phyloP scores from a whole-genome alignment of 805 yeast genomes.

The Kazachstania taianensis region DNA sequence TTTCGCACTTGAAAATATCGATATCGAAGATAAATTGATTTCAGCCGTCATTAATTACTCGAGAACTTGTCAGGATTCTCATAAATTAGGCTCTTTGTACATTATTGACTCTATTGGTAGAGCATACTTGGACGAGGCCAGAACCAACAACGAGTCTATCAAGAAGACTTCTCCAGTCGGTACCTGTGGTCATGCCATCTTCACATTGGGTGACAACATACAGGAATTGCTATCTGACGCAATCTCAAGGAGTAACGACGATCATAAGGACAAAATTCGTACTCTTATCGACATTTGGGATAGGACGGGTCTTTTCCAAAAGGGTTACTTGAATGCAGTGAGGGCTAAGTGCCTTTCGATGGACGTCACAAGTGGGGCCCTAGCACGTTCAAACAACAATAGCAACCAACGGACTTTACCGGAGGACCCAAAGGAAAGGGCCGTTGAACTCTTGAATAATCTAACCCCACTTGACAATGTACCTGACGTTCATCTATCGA shows the following conservation, averaged over 20 bases:
- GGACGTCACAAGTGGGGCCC: slow-evolving; percentile 9
- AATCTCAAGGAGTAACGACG: slow-evolving; percentile 43
- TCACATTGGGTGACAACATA: slow-evolving; percentile 52
- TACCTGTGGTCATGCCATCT: slow-evolving; percentile 63
- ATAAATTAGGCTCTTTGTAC: slow-evolving; percentile 84
- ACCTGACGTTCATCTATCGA: slow-evolving; percentile 18
- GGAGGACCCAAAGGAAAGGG: slow-evolving; percentile 28
- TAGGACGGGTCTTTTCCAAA: slow-evolving; percentile 66
- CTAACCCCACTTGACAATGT: slow-evolving; percentile 12
- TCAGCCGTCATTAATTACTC: slow-evolving; percentile 35
- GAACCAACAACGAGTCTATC: slow-evolving; percentile 41
- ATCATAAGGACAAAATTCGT: slow-evolving; percentile 60
- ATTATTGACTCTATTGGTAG: slow-evolving; percentile 89
- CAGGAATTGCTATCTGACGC: slow-evolving; percentile 56
- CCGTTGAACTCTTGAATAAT: slow-evolving; percentile 23
- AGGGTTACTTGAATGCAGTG: slow-evolving; percentile 43
- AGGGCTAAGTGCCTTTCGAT: slow-evolving; percentile 45
- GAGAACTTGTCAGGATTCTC: slow-evolving; percentile 62
- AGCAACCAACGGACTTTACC: slow-evolving; percentile 49
- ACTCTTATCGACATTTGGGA: slow-evolving; percentile 92
- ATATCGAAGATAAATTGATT: slow-evolving; percentile 24
- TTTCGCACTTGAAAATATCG: slow-evolving; percentile 60
- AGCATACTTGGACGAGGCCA: slow-evolving; percentile 68
- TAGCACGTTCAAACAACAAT: slow-evolving; percentile 26
- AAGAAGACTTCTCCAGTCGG: slow-evolving; percentile 50